phyloP scores from a whole-genome alignment of 768 basidiomycete species.

The Macrolepiota dolichaula region DNA sequence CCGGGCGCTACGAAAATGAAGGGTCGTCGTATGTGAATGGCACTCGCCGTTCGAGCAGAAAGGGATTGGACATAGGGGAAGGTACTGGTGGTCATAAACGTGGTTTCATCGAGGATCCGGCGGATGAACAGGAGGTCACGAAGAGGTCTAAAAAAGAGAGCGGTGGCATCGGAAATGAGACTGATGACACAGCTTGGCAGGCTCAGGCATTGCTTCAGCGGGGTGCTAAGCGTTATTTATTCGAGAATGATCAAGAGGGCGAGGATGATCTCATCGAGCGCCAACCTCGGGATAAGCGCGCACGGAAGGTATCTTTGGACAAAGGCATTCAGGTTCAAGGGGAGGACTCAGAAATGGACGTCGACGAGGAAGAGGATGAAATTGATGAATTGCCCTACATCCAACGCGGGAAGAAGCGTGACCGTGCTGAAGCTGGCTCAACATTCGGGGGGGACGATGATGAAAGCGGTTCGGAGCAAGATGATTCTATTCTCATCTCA shows the following conservation, averaged over 20 bases:
- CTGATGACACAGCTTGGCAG: slow-evolving; percentile 3
- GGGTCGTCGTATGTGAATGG: not conserved
- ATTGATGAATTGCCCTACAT: slow-evolving; percentile 32
- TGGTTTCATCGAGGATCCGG: slow-evolving; percentile 7
- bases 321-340: slow-evolving; percentile 31
- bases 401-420: slow-evolving; percentile 69
- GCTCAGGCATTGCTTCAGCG: slow-evolving; percentile 22
- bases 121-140: slow-evolving; percentile 15
- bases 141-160: slow-evolving; percentile 3
- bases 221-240: slow-evolving; percentile 48
- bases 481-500: slow-evolving; percentile 35
- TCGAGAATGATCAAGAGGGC: slow-evolving; percentile 41
- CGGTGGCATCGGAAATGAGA: not conserved
- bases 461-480: slow-evolving; percentile 35
- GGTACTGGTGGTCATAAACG: slow-evolving; percentile 2
- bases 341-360: slow-evolving; percentile 45
- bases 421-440: slow-evolving; percentile 70
- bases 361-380: slow-evolving; percentile 37
- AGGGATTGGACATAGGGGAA: not conserved
- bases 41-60: not conserved
- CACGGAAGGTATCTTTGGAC: slow-evolving; percentile 50
- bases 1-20: not conserved
- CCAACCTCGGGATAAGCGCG: slow-evolving; percentile 47
- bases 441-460: slow-evolving; percentile 66
- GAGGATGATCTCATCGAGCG: slow-evolving; percentile 31